Conservation (phyloP, 192 early-diverging fungal genomes). For the Phlyctochytrium bullatum region DNA sequence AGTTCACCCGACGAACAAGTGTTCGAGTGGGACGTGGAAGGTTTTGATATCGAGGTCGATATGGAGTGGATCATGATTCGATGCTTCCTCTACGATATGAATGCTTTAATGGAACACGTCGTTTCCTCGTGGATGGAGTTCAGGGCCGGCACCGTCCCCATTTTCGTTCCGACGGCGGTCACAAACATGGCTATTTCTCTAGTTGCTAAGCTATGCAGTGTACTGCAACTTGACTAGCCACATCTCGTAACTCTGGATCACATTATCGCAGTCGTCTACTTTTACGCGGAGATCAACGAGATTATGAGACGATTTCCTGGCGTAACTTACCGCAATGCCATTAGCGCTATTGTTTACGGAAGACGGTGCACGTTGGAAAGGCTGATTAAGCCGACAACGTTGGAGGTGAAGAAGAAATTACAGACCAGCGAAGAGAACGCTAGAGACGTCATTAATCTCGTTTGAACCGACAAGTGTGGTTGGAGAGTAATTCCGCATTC, state of each 20-base stretch:
- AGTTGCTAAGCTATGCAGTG: background rate
- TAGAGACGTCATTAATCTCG: too few species aligned
- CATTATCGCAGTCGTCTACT: background rate
- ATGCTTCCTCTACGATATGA: background rate
- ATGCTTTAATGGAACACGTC: background rate
- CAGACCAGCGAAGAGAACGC: too few species aligned
- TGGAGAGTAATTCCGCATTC: too few species aligned
- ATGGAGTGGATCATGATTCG: background rate
- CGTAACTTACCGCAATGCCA: background rate
- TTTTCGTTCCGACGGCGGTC: background rate
- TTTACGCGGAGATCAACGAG: background rate
- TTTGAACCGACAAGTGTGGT: too few species aligned
- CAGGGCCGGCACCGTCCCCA: background rate
- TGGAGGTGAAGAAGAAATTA: too few species aligned
- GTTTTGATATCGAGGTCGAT: background rate
- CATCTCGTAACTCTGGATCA: background rate
- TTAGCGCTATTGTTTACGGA: too few species aligned
- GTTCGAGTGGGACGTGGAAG: background rate
- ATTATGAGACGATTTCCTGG: background rate
- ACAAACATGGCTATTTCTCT: background rate
- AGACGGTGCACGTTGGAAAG: too few species aligned
- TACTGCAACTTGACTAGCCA: background rate
- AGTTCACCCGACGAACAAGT: background rate
- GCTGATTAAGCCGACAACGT: too few species aligned
- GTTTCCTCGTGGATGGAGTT: background rate